Evolutionary conservation across 2,329 filamentous ascomycete genomes (phyloP).

Genomic region (Orbilia javanica): DNA sequence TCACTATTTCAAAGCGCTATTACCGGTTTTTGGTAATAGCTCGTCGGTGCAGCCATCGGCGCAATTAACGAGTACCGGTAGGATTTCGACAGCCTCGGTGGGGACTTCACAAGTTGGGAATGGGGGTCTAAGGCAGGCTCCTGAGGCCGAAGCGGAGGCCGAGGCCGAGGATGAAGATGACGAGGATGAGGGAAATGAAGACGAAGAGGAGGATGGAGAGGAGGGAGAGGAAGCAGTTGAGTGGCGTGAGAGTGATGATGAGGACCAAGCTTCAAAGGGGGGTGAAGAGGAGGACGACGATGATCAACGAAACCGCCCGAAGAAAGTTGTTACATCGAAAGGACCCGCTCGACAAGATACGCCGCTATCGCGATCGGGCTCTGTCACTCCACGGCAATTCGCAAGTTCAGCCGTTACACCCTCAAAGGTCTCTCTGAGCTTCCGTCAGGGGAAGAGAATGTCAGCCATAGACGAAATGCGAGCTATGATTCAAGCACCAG

Average conservation of each 20-base stretch:
- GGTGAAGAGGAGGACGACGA: not conserved
- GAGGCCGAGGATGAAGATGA: not conserved
- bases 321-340: not conserved
- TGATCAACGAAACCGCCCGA: not conserved
- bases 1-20: conserved; percentile 15
- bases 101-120: not conserved
- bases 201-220: not conserved
- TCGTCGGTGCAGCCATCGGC: conserved; percentile 14
- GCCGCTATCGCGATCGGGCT: not conserved
- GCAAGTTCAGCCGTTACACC: not conserved
- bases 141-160: conserved; percentile 2
- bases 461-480: conserved; percentile 20
- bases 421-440: not conserved
- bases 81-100: not conserved
- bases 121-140: not conserved
- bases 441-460: conserved; percentile 7
- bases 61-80: conserved; percentile 6
- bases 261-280: not conserved
- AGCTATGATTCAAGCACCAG: conserved; percentile 14
- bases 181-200: not conserved
- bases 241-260: conserved; percentile 13
- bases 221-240: not conserved
- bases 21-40: conserved; percentile 16
- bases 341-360: not conserved
- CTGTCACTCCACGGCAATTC: not conserved